Conservation (phyloP, 768 basidiomycete species). For the Lactarius quietus region DNA sequence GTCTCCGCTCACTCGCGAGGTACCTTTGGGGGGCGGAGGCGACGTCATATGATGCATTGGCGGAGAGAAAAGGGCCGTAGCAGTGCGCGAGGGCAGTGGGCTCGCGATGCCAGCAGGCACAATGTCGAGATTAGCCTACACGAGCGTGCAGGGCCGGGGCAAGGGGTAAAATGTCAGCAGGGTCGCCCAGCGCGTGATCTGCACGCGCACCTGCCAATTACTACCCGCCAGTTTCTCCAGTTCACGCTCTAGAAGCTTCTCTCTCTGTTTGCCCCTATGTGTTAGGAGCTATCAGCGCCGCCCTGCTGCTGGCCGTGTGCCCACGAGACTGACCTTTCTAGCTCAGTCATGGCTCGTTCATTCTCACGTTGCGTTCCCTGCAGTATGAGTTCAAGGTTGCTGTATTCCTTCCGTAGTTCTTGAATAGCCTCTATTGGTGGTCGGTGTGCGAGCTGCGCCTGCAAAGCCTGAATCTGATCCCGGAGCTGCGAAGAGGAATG, state of each 20-base stretch:
- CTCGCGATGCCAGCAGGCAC: slow-evolving; percentile 32
- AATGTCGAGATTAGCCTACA: slow-evolving; percentile 37
- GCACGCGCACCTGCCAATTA: slow-evolving; percentile 69
- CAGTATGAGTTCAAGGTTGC: slow-evolving; percentile 69
- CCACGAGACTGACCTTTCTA: slow-evolving; percentile 53
- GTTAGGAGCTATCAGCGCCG: slow-evolving; percentile 2
- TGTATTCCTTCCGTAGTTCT: slow-evolving; percentile 65
- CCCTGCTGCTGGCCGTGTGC: not conserved
- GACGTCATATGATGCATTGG: slow-evolving; percentile 10
- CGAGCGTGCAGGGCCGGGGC: too few species aligned
- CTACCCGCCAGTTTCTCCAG: slow-evolving; percentile 67
- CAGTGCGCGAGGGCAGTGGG: slow-evolving; percentile 30
- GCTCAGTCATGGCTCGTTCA: slow-evolving; percentile 76
- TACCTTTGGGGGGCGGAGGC: not conserved
- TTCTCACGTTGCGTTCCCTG: slow-evolving; percentile 85
- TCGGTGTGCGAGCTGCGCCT: slow-evolving; percentile 60
- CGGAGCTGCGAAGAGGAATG: slow-evolving; percentile 44
- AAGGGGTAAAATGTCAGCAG: not conserved
- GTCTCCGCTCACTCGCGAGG: slow-evolving; percentile 31
- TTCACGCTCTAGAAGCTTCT: slow-evolving; percentile 73
- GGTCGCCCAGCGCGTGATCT: not conserved
- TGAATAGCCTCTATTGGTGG: slow-evolving; percentile 68
- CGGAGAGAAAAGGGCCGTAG: slow-evolving; percentile 32
- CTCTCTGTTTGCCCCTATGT: slow-evolving; percentile 55
- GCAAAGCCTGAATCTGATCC: slow-evolving; percentile 57